Conservation (phyloP, 371 early-diverging fungal species). For the Mucor velutinosus region DNA sequence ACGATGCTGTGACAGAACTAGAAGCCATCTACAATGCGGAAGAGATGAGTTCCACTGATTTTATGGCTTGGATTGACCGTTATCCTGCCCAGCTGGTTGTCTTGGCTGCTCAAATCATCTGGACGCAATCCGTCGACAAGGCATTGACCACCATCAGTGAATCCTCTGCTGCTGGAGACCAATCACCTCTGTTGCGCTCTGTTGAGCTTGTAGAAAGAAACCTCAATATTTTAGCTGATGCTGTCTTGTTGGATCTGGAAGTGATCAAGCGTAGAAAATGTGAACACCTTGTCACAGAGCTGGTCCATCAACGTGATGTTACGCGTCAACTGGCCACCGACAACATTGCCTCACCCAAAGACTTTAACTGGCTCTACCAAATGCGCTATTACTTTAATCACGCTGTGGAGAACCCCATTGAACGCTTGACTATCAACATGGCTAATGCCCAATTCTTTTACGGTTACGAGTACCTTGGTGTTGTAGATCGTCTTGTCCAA, state of each 20-base stretch:
- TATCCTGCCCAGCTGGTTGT: constrained; percentile 95
- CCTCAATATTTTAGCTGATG: constrained; percentile 87
- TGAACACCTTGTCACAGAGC: constrained; percentile 97
- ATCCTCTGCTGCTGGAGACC: constrained; percentile 28
- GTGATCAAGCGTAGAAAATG: constrained; percentile 90
- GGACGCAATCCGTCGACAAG: constrained; percentile 90
- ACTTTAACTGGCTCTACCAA: constrained; percentile 95
- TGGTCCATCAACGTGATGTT: constrained; percentile 97
- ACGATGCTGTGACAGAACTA: constrained; percentile 72
- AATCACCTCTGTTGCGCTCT: constrained; percentile 56
- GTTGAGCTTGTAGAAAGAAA: constrained; percentile 71
- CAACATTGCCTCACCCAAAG: constrained; percentile 65
- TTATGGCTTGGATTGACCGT: constrained; percentile 88
- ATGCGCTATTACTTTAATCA: constrained; percentile 94
- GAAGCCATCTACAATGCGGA: constrained; percentile 67
- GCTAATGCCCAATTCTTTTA: constrained; percentile 94
- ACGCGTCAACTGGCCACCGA: constrained; percentile 70
- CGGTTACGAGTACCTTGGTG: constrained; percentile 97
- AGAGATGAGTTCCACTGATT: constrained; percentile 58
- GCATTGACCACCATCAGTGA: constrained; percentile 58
- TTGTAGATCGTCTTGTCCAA: constrained; percentile 95
- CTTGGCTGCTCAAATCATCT: constrained; percentile 86
- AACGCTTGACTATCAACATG: constrained; percentile 83
- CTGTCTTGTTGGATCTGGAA: constrained; percentile 86
- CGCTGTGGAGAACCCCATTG: constrained; percentile 66